These are phyloP conservation scores for Oxytropis ochrocephala DNA, from an alignment of 306 rosid genomes.

Conservation along the genomic window DNA sequence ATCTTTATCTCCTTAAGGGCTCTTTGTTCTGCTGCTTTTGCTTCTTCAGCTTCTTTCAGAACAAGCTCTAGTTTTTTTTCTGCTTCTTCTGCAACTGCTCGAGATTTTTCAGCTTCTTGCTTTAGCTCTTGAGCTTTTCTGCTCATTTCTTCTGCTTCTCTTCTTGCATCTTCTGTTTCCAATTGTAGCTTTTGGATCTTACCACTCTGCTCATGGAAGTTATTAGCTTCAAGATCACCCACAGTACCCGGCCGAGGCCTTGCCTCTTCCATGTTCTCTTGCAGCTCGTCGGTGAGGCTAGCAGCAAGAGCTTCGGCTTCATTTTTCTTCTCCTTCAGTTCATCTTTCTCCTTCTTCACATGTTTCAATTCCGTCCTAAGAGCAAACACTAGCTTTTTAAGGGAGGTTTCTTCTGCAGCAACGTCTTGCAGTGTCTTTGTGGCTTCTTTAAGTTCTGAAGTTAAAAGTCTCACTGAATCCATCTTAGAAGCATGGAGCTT, in stretches of 20 bases:
- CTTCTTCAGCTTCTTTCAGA: slow-evolving; percentile 47
- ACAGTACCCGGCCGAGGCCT: slow-evolving; percentile 6
- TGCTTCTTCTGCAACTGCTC: slow-evolving; percentile 33
- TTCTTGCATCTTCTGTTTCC: slow-evolving; percentile 38
- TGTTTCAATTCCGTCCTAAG: slow-evolving; percentile 49
- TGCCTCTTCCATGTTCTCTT: slow-evolving; percentile 13
- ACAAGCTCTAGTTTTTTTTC: slow-evolving; percentile 39
- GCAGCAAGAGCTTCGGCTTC: slow-evolving; percentile 31
- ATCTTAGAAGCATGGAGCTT: slow-evolving; percentile 60
- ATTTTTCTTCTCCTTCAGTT: slow-evolving; percentile 29
- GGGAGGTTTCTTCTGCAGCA: slow-evolving; percentile 56
- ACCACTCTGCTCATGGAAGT: slow-evolving; percentile 18
- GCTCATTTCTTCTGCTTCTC: slow-evolving; percentile 52
- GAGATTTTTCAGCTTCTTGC: slow-evolving; percentile 38
- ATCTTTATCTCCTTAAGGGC: slow-evolving; percentile 46
- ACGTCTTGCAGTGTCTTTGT: slow-evolving; percentile 46
- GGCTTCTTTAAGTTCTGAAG: slow-evolving; percentile 60
- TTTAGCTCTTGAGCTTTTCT: slow-evolving; percentile 35
- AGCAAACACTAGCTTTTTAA: slow-evolving; percentile 37
- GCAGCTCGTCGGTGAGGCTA: slow-evolving; percentile 19
- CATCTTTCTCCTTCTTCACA: slow-evolving; percentile 37
- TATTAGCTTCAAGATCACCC: slow-evolving; percentile 12
- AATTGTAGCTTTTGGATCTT: slow-evolving; percentile 29
- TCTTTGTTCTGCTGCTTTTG: slow-evolving; percentile 51
- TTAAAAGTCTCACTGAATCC: slow-evolving; percentile 41